Percentiles rank a stretch among this genome's conserved stretches.
Conservation (phyloP, 768 basidiomycete genomes). For the Albatrellus ellisii region DNA sequence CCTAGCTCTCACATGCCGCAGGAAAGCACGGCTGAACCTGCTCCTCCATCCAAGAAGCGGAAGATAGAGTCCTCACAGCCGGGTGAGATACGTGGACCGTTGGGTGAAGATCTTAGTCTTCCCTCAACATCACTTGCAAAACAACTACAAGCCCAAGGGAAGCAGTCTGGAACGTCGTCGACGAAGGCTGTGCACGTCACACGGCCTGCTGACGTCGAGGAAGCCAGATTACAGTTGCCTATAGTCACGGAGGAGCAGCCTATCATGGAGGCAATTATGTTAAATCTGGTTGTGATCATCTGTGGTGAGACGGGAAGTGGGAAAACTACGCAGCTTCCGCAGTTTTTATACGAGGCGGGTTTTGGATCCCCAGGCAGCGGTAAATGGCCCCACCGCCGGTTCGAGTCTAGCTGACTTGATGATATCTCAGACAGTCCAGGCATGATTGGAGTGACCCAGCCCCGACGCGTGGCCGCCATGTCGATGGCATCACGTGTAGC, state of each 20-base stretch:
- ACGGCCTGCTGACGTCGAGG: conserved; percentile 61
- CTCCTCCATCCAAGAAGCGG: conserved; percentile 30
- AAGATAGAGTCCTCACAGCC: conserved; percentile 24
- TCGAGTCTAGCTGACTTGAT: background rate
- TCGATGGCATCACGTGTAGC: conserved; percentile 91
- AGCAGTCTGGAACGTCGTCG: background rate
- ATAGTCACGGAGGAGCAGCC: conserved; percentile 89
- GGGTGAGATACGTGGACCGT: conserved; percentile 58
- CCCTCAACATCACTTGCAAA: conserved; percentile 57
- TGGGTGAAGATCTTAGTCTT: conserved; percentile 58
- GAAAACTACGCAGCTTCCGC: conserved; percentile 96
- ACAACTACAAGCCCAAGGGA: conserved; percentile 22
- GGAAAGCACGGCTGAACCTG: background rate
- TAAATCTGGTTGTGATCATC: conserved; percentile 80
- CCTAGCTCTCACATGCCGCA: too few species aligned
- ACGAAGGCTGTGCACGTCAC: conserved; percentile 37
- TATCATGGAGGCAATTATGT: conserved; percentile 82
- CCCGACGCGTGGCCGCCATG: conserved; percentile 92
- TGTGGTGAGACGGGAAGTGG: conserved; percentile 96
- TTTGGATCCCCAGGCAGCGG: conserved; percentile 79
- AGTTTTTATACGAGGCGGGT: conserved; percentile 95
- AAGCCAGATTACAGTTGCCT: conserved; percentile 67
- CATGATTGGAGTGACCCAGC: conserved; percentile 97
- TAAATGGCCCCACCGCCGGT: conserved; percentile 22
- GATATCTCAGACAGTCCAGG: conserved; percentile 74